Conservation (phyloP, 495 filamentous ascomycete species). For the Aspergillus homomorphus region DNA sequence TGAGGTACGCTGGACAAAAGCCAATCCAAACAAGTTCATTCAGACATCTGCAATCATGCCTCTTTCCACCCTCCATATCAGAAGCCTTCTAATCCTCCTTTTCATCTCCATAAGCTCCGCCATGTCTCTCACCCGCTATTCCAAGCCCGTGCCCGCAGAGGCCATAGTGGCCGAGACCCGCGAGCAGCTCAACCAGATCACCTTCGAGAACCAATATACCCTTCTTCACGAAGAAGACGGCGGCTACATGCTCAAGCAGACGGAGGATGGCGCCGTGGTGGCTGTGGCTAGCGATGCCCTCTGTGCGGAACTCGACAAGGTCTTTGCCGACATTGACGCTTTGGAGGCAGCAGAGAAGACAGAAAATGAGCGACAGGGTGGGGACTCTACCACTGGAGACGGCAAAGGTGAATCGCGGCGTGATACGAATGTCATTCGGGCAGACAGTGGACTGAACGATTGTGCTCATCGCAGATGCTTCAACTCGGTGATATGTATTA, state of each 20-base stretch:
- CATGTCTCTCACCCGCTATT: constrained; percentile 4
- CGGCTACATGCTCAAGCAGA: constrained; percentile 8
- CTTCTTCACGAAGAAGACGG: constrained; percentile 6
- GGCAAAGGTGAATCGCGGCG: not conserved
- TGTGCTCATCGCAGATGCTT: constrained; percentile 5
- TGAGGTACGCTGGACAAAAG: not conserved
- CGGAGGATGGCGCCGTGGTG: not conserved
- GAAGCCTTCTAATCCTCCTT: not conserved
- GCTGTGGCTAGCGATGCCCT: constrained; percentile 4
- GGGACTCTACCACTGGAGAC: not conserved
- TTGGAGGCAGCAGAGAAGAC: not conserved
- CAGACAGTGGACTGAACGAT: not conserved
- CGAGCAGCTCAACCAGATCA: constrained; percentile 5
- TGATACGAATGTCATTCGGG: not conserved
- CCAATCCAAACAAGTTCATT: not conserved
- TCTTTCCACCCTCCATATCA: not conserved
- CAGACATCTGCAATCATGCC: not conserved
- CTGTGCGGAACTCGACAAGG: not conserved
- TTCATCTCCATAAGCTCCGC: constrained; percentile 3
- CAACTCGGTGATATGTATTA: not conserved
- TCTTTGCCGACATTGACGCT: constrained; percentile 1
- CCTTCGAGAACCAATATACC: not conserved
- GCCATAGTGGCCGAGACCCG: constrained; percentile 2
- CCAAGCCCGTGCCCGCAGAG: not conserved
- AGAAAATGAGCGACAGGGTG: not conserved